phyloP scores from a whole-genome alignment of 495 filamentous ascomycete species.

The Neurospora tetrasperma region DNA sequence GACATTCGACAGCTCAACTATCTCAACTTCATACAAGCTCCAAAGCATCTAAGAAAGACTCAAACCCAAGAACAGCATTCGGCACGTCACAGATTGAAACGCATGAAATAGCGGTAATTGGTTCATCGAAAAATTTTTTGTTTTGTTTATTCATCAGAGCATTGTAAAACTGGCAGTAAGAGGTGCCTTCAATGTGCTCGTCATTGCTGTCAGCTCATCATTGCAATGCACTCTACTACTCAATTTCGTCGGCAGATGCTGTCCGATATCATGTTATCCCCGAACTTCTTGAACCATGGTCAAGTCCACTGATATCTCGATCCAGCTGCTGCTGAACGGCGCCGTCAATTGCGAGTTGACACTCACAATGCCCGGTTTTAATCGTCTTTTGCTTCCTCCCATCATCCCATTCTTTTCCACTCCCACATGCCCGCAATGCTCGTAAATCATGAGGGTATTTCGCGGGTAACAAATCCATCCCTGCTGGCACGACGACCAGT shows the following conservation, averaged over 20 bases:
- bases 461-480: background rate
- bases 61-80: background rate
- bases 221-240: background rate
- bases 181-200: background rate
- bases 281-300: background rate
- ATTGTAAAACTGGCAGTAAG: background rate
- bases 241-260: background rate
- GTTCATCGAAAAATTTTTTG: background rate
- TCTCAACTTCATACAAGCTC: background rate
- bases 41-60: background rate
- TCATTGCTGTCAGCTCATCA: background rate
- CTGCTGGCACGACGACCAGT: background rate
- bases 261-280: background rate
- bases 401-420: background rate
- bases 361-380: background rate
- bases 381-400: background rate
- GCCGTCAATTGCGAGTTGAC: background rate
- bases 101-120: background rate
- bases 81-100: background rate
- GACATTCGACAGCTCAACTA: background rate
- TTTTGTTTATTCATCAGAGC: background rate
- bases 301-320: background rate
- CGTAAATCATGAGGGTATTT: conserved; percentile 5
- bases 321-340: background rate
- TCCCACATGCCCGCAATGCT: background rate